Evolutionary conservation across 371 early-diverging fungal species (phyloP).

Genomic region (Mucor circinelloides): DNA sequence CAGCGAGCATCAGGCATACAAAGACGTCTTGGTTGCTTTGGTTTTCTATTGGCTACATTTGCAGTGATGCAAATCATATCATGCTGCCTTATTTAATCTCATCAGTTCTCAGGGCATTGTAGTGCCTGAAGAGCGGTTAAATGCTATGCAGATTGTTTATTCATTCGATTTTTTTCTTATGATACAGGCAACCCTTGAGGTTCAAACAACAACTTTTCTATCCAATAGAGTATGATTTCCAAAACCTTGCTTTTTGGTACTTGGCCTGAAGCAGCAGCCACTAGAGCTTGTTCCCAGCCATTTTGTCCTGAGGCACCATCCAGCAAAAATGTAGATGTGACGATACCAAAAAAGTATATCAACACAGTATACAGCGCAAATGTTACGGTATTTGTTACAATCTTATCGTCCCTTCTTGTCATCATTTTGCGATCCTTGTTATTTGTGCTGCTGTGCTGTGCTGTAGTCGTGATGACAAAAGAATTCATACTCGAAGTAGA

Average conservation of each 20-base stretch:
- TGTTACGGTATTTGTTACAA: slow-evolving; percentile 54
- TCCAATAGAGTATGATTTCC: slow-evolving; percentile 51
- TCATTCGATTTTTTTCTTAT: slow-evolving; percentile 9
- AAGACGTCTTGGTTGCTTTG: no score
- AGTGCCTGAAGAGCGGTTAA: neutral
- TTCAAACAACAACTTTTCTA: slow-evolving; percentile 51
- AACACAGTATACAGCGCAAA: slow-evolving; percentile 58
- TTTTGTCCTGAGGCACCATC: slow-evolving; percentile 35
- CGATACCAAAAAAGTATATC: slow-evolving; percentile 59
- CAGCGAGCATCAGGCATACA: no score
- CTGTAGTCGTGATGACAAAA: neutral
- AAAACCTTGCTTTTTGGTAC: slow-evolving; percentile 44
- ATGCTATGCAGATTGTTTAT: neutral
- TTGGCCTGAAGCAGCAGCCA: slow-evolving; percentile 37
- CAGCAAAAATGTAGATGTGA: slow-evolving; percentile 55
- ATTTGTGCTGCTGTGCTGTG: neutral
- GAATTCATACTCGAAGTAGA: neutral
- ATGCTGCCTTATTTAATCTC: no score
- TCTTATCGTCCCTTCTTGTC: slow-evolving; percentile 35
- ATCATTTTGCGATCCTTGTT: slow-evolving; percentile 10
- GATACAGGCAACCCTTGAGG: slow-evolving; percentile 45
- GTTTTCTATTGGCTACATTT: no score
- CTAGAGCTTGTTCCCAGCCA: slow-evolving; percentile 42
- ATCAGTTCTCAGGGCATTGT: neutral
- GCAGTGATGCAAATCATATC: no score